Percentiles rank a stretch among this genome's conserved stretches.
Evolutionary conservation across 306 rosid species (phyloP).

Genomic region (Alnus rubra): DNA sequence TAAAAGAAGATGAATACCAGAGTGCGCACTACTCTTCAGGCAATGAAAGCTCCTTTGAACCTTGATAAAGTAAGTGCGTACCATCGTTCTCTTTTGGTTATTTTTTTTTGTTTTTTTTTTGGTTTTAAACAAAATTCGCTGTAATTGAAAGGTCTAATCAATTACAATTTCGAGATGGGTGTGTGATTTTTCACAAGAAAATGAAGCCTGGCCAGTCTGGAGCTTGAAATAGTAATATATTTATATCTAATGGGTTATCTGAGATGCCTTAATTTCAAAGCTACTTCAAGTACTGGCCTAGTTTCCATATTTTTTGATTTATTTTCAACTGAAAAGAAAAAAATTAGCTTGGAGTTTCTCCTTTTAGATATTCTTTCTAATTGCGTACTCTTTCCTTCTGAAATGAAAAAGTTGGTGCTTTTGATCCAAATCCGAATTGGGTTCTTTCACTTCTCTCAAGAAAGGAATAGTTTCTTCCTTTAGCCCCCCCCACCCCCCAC

Average conservation of each 20-base stretch:
- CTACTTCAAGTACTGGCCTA: background rate
- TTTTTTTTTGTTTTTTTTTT: background rate
- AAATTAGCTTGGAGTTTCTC: slow-evolving; percentile 22
- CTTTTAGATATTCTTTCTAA: slow-evolving; percentile 29
- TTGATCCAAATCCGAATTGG: slow-evolving; percentile 59
- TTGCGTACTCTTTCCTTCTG: slow-evolving; percentile 23
- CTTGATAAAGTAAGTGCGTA: slow-evolving; percentile 48
- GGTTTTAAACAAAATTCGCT: background rate
- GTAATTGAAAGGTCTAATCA: slow-evolving; percentile 17
- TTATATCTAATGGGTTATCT: slow-evolving; percentile 8
- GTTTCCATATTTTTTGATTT: background rate
- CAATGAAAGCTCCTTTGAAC: slow-evolving; percentile 54
- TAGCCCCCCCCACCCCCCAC: slow-evolving; percentile 15
- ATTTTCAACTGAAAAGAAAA: background rate
- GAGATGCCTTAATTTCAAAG: slow-evolving; percentile 31
- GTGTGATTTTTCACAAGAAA: slow-evolving; percentile 34
- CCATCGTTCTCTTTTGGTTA: background rate
- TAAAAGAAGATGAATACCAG: slow-evolving; percentile 54
- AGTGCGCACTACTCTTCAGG: slow-evolving; percentile 60
- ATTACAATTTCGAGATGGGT: slow-evolving; percentile 27
- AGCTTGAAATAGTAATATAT: background rate
- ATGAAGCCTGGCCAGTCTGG: background rate
- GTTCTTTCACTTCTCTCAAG: slow-evolving; percentile 46
- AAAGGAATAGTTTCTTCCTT: slow-evolving; percentile 48
- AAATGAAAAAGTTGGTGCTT: slow-evolving; percentile 39